phyloP scores from a whole-genome alignment of 768 basidiomycete species.

The Lactifluus rugatus region DNA sequence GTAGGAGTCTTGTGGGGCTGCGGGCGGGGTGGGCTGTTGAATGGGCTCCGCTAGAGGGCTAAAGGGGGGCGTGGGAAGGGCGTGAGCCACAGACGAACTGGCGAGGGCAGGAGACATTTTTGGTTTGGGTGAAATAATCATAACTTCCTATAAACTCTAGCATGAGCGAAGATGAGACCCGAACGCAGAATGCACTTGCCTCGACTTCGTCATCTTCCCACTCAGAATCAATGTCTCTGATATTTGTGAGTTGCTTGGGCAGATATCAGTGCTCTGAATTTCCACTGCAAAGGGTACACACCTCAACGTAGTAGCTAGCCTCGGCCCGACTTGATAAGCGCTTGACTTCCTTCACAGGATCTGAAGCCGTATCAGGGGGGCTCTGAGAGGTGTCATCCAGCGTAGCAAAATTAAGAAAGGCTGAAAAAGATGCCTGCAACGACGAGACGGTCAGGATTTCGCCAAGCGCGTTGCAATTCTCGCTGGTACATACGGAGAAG shows the following conservation, averaged over 20 bases:
- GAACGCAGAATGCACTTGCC: background rate
- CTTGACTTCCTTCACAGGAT: background rate
- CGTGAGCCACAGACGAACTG: background rate
- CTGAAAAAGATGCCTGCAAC: constrained; percentile 18
- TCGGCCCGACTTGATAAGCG: constrained; percentile 12
- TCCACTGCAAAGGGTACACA: background rate
- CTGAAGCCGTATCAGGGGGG: background rate
- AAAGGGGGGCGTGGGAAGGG: constrained; percentile 2
- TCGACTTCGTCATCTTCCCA: constrained; percentile 22
- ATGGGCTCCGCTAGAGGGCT: background rate
- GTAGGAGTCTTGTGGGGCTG: constrained; percentile 8
- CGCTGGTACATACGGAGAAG: constrained; percentile 17
- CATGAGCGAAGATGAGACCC: background rate
- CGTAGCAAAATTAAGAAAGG: constrained; percentile 1
- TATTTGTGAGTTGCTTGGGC: constrained; percentile 17
- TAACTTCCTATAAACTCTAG: constrained; percentile 15
- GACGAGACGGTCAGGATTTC: background rate
- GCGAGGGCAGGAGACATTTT: background rate
- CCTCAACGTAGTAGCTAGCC: constrained; percentile 20
- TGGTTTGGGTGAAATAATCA: constrained; percentile 19
- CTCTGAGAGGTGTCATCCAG: background rate
- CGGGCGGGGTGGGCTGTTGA: background rate
- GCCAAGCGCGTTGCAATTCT: background rate
- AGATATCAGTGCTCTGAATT: background rate
- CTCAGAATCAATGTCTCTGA: constrained; percentile 19